Evolutionary conservation across 306 rosid species (phyloP), one percentile per base, ranked within the genome.

Genomic region (Glycine soja): DNA sequence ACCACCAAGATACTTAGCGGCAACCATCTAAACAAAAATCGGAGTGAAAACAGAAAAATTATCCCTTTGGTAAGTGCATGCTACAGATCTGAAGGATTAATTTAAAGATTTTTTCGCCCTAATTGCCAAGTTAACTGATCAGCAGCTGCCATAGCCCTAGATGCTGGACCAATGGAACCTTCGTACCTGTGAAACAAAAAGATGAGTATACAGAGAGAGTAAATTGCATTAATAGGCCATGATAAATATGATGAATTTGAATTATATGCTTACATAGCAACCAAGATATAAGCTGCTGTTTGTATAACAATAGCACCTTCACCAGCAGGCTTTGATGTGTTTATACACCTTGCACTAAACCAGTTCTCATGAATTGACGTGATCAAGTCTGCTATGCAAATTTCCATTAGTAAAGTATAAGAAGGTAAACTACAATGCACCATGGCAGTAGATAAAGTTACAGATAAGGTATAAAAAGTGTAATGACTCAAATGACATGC

Each of bases 331-430:
- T 90, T 92, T 86, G 92, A 90, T 34, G 97, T 95, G 92, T 93
- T 95, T 85, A 91, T 79, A 87, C 97, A 92, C 95, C 98, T 92
- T 68, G 95, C 98, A 83, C 92, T 78, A 70, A 92, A 90, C 98
- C 97, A 94, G 69, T 83, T 92, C 88, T 92, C 98, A 54, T 92
- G 97, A 75, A 94, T 90, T 79, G 97, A 89, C 4, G 97, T 94
- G 66, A 91, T 93, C 85, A 92, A 73, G 81, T 92, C 97, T 94
- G 94, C 65, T 88, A 94, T 69, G 72, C 64, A 53, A 82, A 85
- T 71, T 79, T 38, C 84, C 57, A 70, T 45, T 18, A 79, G 53
- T 62, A 72, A 46, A 75, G 63, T 83, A 86, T 42, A 75, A 70
- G 48, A 24, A 24, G 30, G 77, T 64, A 48, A 75, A 50, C 56